A percentile compares a stretch with the other conserved stretches of the same genome.
Conservation (phyloP, 2,329 filamentous ascomycete species). For the Colletotrichum sidae region DNA sequence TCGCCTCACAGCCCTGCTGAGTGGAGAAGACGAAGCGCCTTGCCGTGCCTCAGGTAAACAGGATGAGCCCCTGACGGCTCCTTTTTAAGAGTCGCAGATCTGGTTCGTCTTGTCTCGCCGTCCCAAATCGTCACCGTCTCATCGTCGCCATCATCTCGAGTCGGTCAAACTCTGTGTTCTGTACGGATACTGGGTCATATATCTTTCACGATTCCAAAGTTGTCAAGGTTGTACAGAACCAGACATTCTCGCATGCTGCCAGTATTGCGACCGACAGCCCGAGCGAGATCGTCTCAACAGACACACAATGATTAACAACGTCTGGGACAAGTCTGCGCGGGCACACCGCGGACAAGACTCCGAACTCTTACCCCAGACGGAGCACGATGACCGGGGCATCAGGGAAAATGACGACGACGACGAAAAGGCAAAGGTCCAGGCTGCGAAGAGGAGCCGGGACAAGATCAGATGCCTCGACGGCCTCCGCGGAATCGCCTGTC, state of each 20-base stretch:
- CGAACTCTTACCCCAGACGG: conserved; percentile 6
- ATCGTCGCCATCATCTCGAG: conserved; percentile 14
- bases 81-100: conserved; percentile 25
- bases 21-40: background rate
- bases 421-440: conserved; percentile 17
- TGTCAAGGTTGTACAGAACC: background rate
- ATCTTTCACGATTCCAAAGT: no score
- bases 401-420: conserved; percentile 14
- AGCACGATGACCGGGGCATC: conserved; percentile 17
- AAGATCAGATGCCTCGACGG: conserved; percentile 55
- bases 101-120: conserved; percentile 22
- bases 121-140: conserved; percentile 7
- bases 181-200: no score
- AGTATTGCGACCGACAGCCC: background rate
- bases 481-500: conserved; percentile 54
- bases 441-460: conserved; percentile 40
- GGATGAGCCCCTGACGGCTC: conserved; percentile 8
- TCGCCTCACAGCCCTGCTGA: conserved; percentile 4
- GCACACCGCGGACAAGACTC: conserved; percentile 17
- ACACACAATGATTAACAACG: conserved; percentile 26
- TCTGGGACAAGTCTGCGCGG: conserved; percentile 31
- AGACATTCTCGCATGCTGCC: background rate
- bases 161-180: conserved; percentile 1
- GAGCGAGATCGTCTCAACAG: background rate
- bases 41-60: conserved; percentile 19